Evolutionary conservation across 495 filamentous ascomycete species (phyloP).

Genomic region (Acidomyces sp.): DNA sequence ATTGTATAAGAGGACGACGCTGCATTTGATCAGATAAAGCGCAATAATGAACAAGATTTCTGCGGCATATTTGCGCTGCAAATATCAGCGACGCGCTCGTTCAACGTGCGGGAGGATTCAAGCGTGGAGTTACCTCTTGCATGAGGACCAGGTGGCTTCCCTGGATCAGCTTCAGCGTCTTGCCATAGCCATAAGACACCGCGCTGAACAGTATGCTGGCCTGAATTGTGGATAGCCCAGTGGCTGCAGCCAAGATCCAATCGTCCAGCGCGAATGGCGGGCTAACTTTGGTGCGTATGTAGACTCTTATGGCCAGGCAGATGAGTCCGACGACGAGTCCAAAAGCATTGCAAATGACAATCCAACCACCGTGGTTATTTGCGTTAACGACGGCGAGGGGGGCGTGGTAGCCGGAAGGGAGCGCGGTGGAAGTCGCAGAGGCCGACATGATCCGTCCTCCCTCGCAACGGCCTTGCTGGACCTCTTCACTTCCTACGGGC

Average conservation of each 20-base stretch:
- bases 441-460: not conserved
- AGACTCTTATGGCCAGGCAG: conserved; percentile 2
- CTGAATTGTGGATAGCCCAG: conserved; percentile 1
- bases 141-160: too few species aligned
- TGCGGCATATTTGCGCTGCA: not conserved
- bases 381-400: not conserved
- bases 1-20: not conserved
- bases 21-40: not conserved
- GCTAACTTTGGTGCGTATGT: conserved; percentile 5
- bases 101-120: too few species aligned
- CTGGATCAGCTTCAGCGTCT: not conserved
- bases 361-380: conserved; percentile 8
- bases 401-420: conserved; percentile 6
- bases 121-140: too few species aligned
- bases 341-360: conserved; percentile 2
- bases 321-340: conserved; percentile 5
- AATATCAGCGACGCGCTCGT: too few species aligned
- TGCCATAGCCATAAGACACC: not conserved
- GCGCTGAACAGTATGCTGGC: not conserved
- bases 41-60: conserved; percentile 1
- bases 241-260: conserved; percentile 2
- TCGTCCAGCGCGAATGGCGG: conserved; percentile 3
- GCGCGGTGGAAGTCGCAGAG: not conserved
- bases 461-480: not conserved
- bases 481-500: not conserved